Base-by-base conservation (phyloP, 2,329 filamentous ascomycete species). In the Calonectria fujianensis region DNA sequence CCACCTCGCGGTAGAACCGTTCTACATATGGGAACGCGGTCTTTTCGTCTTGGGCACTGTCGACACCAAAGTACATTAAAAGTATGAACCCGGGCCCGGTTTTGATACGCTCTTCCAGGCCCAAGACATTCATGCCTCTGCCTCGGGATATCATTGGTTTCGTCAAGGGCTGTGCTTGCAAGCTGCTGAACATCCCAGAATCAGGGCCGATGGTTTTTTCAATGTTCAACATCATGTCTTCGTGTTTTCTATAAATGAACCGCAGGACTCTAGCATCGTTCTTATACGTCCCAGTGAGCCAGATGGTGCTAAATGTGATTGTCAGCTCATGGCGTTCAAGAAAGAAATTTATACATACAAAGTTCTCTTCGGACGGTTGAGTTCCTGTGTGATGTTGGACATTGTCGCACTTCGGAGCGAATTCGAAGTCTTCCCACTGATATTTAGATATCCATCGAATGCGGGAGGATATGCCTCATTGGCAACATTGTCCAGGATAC, bases 121-220 rank as follows among this genome's bases (percentile, higher is more conserved):
- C 57, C 11, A 61, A 9, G 35, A 41, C 35, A 24, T 61, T 61
- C 35, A 29, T 27, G 35, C 35, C 57, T 16, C 39, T 41, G 3
- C n/a, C 35, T 2, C 8, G 35, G 11, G 57, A 61, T 27, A 61
- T 39, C 13, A 61, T 39, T 10, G 57, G 6, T 41, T 39, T 11
- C 20, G 57, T 61, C 35, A 61, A 16, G 13, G 57, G 57, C n/a
- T 61, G 57, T 61, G 35, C 31, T 9, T 61, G 57, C 6, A 35
- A 61, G n/a, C n/a, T 61, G n/a, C 57, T 61, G n/a, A 39, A 61
- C 35, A 61, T 27, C 14, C 57, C 35, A 14, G 54, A 61, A 14
- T 61, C 8, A 3, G 35, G 16, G 16, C 57, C 57, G n/a, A 61
- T 18, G 35, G 8, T n/a, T 5, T 39, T 61, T 11, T 61, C 57